Base-by-base conservation (phyloP, 495 filamentous ascomycete genomes). In the Daldinia childiae region DNA sequence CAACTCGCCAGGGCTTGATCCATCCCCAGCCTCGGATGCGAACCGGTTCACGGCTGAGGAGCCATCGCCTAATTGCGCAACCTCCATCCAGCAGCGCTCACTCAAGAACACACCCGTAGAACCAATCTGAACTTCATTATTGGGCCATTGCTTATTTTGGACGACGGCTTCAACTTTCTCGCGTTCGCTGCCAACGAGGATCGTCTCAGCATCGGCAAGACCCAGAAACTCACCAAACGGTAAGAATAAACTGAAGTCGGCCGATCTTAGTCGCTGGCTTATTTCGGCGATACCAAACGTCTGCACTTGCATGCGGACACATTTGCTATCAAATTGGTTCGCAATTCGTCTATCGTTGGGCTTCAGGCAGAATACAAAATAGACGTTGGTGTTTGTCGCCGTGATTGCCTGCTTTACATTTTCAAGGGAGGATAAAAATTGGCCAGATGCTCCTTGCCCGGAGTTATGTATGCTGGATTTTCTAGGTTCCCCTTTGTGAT, bases 271-370 rank as follows among this genome's bases (percentile, higher is more conserved):
- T 8, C 95, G 87, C 75, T 97, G 93, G 75, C 94, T 97, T 78
- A 99, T 97, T 74, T 99, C 95, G 4, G 95, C 94, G 76, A 99
- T 96, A 30, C 95, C 95, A 69, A 99, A 92, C 0, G 93, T 96
- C 79, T 98, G 94, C 4, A 99, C 87, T 80, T 99, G 95, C 32
- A 91, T 91, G 15, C 95, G 89, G 26, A 99, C 95, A 76, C 94
- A 98, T 80, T 99, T 98, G 84, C 93, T 97, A 78, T 99, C 95
- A 71, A 98, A 98, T 77, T 98, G 95, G 69, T 99, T 98, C 57
- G 95, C 95, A 69, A 99, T 99, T 27, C 95, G 90, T 19, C 95
- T 88, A 80, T 98, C 95, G 76, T 99, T 99, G 7, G 95, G 95
- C 79, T 99, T 98, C 57, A 99, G 83, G 73, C 95, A 98, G 81